These are phyloP conservation scores for Geotrichum fermentans DNA, from an alignment of 1,139 yeast genomes.

Conservation along the genomic window DNA sequence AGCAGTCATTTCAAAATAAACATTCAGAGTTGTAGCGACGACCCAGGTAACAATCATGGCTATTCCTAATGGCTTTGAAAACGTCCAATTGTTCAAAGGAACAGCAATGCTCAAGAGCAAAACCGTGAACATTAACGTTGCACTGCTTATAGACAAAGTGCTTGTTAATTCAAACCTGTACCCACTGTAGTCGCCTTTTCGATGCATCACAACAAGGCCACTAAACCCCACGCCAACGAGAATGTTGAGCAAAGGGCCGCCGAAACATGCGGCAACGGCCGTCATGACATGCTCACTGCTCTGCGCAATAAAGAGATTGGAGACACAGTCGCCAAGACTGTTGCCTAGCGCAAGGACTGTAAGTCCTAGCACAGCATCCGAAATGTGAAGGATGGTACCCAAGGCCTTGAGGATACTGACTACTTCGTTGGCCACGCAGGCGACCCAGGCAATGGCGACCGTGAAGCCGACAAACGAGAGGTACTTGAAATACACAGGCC, in stretches of 20 bases:
- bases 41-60: conserved; percentile 55
- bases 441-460: conserved; percentile 66
- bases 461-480: conserved; percentile 52
- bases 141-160: conserved; percentile 48
- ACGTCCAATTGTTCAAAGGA: conserved; percentile 61
- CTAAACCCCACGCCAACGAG: conserved; percentile 62
- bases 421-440: conserved; percentile 71
- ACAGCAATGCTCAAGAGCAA: conserved; percentile 50
- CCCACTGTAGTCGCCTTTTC: conserved; percentile 26
- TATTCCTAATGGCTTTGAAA: conserved; percentile 55
- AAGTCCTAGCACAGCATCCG: conserved; percentile 76
- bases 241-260: conserved; percentile 74
- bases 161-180: conserved; percentile 42
- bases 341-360: conserved; percentile 91
- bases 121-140: conserved; percentile 52
- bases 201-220: conserved; percentile 50
- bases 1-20: conserved; percentile 27
- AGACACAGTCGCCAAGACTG: conserved; percentile 81
- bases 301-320: conserved; percentile 72
- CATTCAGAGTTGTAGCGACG: conserved; percentile 36
- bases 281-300: conserved; percentile 70
- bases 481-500: conserved; percentile 18
- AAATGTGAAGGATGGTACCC: conserved; percentile 54
- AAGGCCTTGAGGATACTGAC: conserved; percentile 62
- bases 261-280: conserved; percentile 94